Base-by-base conservation (phyloP, 768 basidiomycete genomes). In the Ramaria sp. region DNA sequence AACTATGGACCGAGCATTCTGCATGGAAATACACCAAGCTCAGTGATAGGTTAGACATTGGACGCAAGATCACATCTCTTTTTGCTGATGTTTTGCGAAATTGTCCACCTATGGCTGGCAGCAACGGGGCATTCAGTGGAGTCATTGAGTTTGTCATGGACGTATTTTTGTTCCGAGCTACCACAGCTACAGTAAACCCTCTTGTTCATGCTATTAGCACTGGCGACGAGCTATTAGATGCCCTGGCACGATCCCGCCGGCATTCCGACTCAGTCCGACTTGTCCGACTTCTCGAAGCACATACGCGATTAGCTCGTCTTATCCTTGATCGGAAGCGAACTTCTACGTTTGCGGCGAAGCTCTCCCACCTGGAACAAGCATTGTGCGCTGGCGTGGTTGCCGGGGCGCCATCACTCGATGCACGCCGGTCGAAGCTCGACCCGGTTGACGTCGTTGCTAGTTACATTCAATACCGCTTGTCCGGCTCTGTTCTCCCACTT, bases 1-100 rank as follows among this genome's bases (percentile, higher is more conserved):
- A 94, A 66, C 82, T 95, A 19, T 97, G 93, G 93, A 79, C 86
- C 0, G 85, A 87, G 62, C 87, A 91, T 67, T 67, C 82, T 39
- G 80, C 82, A 2, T 97, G 93, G 93, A 88, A 88, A 66, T 96
- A 92, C 61, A 73, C 75, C 4, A 84, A 86, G 55, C 74, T 93
- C 12, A 84, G 85, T 4, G 87, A 91, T 65, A 78, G 88, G 39
- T 94, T 90, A 64, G 87, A 91, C 71, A 85, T 97, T 48, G 86
- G 85, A 19, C 74, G 78, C 53, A 73, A 82, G 15, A 73, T 91
- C 24, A 77, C 82, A 10, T 72, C 74, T 7, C 72, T 94, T 30
- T 94, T 88, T 66, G 72, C 77, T 13, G 76, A 79, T 41, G 77
- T 92, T 12, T 67, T 95, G 46, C 73, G 78, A 49, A 78, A 85